These are phyloP conservation scores for Scedosporium boydii DNA, from an alignment of 2,329 filamentous ascomycete genomes.

Conservation along the genomic window DNA sequence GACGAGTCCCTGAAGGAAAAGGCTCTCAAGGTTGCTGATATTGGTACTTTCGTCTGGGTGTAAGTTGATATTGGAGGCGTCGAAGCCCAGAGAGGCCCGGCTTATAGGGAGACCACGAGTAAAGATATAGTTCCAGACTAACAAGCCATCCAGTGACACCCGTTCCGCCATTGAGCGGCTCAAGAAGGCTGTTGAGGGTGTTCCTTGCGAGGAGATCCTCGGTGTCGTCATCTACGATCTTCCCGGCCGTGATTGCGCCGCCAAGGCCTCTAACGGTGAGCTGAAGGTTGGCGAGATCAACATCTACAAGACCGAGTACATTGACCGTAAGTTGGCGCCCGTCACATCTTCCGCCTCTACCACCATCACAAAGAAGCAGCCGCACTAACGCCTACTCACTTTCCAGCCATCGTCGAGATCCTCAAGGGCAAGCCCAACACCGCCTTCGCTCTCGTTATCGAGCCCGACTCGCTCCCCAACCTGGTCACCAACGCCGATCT, in stretches of 20 bases:
- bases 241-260: constrained; percentile 54
- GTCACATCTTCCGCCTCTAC: neutral
- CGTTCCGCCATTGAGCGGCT: constrained; percentile 27
- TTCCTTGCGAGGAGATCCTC: constrained; percentile 27
- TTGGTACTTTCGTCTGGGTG: constrained; percentile 31
- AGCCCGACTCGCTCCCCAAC: constrained; percentile 55
- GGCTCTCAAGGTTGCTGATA: constrained; percentile 25
- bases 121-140: neutral
- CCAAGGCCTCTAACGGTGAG: constrained; percentile 54
- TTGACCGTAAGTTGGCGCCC: constrained; percentile 22
- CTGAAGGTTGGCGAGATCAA: constrained; percentile 41
- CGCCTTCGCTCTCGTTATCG: constrained; percentile 32
- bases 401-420: constrained; percentile 34
- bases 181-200: constrained; percentile 24
- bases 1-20: constrained; percentile 18
- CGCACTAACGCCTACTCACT: constrained; percentile 11
- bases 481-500: constrained; percentile 50
- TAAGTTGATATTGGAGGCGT: constrained; percentile 12
- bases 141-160: constrained; percentile 19
- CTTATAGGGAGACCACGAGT: too few species aligned
- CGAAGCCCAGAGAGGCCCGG: neutral
- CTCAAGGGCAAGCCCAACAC: constrained; percentile 46
- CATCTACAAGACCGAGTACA: constrained; percentile 31
- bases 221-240: constrained; percentile 52
- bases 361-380: neutral